Base-by-base conservation (phyloP, 805 yeast species). In the Schizosaccharomyces cryophilus region DNA sequence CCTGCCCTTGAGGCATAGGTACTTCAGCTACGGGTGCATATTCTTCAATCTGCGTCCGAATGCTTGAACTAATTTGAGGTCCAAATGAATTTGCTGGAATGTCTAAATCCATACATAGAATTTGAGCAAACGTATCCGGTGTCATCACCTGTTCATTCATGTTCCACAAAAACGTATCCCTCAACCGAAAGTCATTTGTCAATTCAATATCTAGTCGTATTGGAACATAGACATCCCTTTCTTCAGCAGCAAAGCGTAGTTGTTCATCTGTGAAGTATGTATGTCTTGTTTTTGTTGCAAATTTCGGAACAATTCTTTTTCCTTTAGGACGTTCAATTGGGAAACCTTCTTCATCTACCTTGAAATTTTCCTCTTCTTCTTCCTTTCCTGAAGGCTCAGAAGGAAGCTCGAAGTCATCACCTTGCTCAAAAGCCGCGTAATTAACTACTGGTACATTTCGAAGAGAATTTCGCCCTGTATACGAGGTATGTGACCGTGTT, bases 61-160 rank as follows among this genome's bases (percentile, higher is more conserved):
- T 86, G 13, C 89, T 80, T 24, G 78, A 78, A 0, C 84, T 77
- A 45, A 93, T 81, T 65, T 84, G 87, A 61, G 81, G 76, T 7
- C 78, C 75, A 61, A 72, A 75, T 13, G 60, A 29, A 21, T 77
- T 74, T 31, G 73, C 77, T 3, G 94, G 86, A 47, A 93, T 77
- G 63, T 88, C 96, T 64, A 93, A 75, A 66, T 93, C 98, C 61
- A 80, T 79, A 67, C 94, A 83, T 66, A 89, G 78, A 31, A 87
- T 78, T 15, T 79, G 74, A 0, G 96, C 90, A 72, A 81, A 78
- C 62, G 81, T 79, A 63, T 81, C 85, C 0, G 95, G 95, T 1
- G 87, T 80, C 29, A 84, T 72, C 29, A 82, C 73, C 4, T 77
- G 70, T 59, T 65, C 66, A 66, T 80, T 77, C 40, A 81, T 64